These are phyloP conservation scores for Eimeria nieschulzi DNA, from an alignment of 169 alveolate genomes.

Conservation along the genomic window DNA sequence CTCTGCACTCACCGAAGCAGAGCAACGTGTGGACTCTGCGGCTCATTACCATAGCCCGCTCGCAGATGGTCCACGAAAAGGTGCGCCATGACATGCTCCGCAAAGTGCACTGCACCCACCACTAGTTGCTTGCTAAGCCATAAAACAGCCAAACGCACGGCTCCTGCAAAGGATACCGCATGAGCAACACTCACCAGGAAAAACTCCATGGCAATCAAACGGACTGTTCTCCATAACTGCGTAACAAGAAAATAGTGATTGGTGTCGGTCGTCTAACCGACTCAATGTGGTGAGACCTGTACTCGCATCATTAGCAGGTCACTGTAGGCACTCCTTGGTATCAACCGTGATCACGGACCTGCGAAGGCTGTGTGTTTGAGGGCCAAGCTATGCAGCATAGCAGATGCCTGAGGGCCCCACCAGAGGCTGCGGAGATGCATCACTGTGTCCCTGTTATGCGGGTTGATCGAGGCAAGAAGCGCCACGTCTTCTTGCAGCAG, in stretches of 20 bases:
- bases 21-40: slow-evolving; percentile 73
- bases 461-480: slow-evolving; percentile 46
- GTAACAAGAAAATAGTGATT: too few species aligned
- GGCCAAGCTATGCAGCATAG: slow-evolving; percentile 60
- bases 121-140: slow-evolving; percentile 68
- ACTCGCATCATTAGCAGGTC: not conserved
- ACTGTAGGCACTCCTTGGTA: not conserved
- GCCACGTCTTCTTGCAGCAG: slow-evolving; percentile 65
- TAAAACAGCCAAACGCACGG: slow-evolving; percentile 49
- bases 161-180: not conserved
- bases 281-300: too few species aligned
- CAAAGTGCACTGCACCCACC: slow-evolving; percentile 62
- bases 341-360: not conserved
- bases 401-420: slow-evolving; percentile 71
- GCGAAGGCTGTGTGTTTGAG: slow-evolving; percentile 53
- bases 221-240: too few species aligned
- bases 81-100: slow-evolving; percentile 61
- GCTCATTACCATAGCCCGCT: slow-evolving; percentile 65
- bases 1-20: slow-evolving; percentile 51
- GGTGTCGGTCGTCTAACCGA: too few species aligned
- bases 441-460: slow-evolving; percentile 23
- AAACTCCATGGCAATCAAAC: not conserved
- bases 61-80: slow-evolving; percentile 61
- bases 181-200: not conserved
- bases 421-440: slow-evolving; percentile 68